Percentiles rank a stretch among this genome's conserved stretches.
phyloP scores from a whole-genome alignment of 2,329 filamentous ascomycete genomes.

The Cladosporium sp. region DNA sequence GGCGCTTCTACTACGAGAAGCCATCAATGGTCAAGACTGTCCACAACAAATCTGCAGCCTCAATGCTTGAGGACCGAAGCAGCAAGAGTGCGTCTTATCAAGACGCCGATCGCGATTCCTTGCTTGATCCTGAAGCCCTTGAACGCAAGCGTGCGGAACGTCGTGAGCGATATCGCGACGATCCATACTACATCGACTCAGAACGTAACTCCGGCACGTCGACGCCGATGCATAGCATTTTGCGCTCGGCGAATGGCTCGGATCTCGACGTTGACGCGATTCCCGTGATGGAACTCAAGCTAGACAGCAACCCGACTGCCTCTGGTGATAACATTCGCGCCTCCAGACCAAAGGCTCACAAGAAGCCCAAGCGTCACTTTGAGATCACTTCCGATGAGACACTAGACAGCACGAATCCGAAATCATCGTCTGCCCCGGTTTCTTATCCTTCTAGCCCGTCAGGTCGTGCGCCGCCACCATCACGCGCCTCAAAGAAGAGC shows the following conservation, averaged over 20 bases:
- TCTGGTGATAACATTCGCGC: conserved; percentile 14
- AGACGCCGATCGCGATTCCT: conserved; percentile 47
- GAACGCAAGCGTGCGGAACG: conserved; percentile 75
- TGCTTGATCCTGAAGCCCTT: conserved; percentile 70
- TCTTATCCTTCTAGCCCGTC: conserved; percentile 13
- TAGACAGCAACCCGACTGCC: conserved; percentile 49
- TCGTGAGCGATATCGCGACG: conserved; percentile 79
- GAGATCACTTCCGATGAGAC: conserved; percentile 53
- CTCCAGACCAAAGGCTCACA: conserved; percentile 18
- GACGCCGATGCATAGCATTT: conserved; percentile 78
- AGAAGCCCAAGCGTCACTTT: conserved; percentile 40
- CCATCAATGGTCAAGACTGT: conserved; percentile 28
- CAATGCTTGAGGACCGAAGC: conserved; percentile 42
- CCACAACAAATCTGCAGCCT: conserved; percentile 41
- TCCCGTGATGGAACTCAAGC: conserved; percentile 88
- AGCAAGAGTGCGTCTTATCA: conserved; percentile 40
- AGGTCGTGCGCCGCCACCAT: conserved; percentile 2
- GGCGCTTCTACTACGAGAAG: conserved; percentile 48
- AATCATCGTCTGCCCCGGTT: conserved; percentile 17
- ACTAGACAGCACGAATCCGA: conserved; percentile 39
- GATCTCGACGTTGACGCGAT: conserved; percentile 91
- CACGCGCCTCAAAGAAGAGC: conserved; percentile 55
- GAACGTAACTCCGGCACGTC: conserved; percentile 57
- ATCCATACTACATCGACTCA: conserved; percentile 85
- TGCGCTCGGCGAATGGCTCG: conserved; percentile 65